Conservation (phyloP, 2,329 filamentous ascomycete species). For the Cladosporium sp. region DNA sequence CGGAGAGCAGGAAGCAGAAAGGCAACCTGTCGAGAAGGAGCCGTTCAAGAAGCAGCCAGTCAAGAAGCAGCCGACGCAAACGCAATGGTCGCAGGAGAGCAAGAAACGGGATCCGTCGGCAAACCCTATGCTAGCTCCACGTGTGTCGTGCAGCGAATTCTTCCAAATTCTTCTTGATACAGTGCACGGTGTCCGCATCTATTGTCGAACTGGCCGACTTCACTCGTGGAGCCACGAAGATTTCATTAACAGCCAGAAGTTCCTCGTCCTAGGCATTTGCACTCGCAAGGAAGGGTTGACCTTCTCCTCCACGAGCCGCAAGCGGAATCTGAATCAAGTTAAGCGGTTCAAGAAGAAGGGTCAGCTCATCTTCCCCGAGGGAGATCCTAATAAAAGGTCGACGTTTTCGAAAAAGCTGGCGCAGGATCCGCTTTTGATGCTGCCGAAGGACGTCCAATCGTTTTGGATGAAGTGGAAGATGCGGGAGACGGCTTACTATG, state of each 20-base stretch:
- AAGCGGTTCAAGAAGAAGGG: neutral
- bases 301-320: neutral
- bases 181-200: neutral
- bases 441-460: neutral
- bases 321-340: neutral
- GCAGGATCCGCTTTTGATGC: conserved; percentile 3
- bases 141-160: neutral
- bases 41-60: neutral
- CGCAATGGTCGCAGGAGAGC: neutral
- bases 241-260: neutral
- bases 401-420: neutral
- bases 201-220: neutral
- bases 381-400: neutral
- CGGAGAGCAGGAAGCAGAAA: too few species aligned
- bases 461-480: neutral
- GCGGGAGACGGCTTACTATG: neutral
- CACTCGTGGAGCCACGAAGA: neutral
- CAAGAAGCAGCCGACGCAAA: neutral
- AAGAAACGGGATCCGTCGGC: neutral
- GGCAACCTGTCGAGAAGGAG: too few species aligned
- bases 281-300: neutral
- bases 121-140: neutral
- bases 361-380: neutral
- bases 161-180: neutral
- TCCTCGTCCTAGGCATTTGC: neutral